Percentiles rank a stretch among this genome's conserved stretches.
Evolutionary conservation across 2,329 filamentous ascomycete genomes (phyloP).

Genomic region (Xylaria digitata): DNA sequence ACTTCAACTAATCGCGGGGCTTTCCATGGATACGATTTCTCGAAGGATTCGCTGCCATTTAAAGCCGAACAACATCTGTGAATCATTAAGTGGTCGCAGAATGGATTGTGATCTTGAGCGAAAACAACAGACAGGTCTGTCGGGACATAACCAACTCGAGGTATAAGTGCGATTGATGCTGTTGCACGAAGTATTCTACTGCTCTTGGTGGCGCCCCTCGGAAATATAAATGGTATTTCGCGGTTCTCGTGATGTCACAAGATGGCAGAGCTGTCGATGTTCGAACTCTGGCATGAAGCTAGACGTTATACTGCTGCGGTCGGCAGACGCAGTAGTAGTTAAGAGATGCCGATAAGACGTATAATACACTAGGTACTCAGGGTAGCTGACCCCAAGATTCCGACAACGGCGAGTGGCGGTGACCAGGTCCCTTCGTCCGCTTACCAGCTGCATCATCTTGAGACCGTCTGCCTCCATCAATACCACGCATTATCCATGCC

Average conservation of each 20-base stretch:
- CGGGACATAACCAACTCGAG: neutral
- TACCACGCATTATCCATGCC: neutral
- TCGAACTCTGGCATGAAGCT: neutral
- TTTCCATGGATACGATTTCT: neutral
- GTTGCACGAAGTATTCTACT: neutral
- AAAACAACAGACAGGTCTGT: neutral
- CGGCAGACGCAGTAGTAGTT: neutral
- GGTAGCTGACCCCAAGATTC: neutral
- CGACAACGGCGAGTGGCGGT: slow-evolving; percentile 1
- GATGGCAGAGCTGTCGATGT: neutral
- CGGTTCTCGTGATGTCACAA: neutral
- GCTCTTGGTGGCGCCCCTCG: too few species aligned
- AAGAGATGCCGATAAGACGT: neutral
- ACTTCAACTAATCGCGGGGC: too few species aligned
- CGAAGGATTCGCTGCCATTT: neutral
- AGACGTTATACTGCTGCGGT: neutral
- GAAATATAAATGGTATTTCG: neutral
- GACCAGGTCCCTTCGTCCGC: neutral
- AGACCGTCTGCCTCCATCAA: neutral
- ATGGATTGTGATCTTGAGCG: neutral
- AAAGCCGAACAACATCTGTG: neutral
- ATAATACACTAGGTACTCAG: neutral
- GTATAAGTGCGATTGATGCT: neutral
- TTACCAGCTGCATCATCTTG: neutral
- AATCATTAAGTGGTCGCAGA: neutral